Evolutionary conservation across 352 stramenopile genomes (phyloP).

Genomic region (Phytophthora hybrid): DNA sequence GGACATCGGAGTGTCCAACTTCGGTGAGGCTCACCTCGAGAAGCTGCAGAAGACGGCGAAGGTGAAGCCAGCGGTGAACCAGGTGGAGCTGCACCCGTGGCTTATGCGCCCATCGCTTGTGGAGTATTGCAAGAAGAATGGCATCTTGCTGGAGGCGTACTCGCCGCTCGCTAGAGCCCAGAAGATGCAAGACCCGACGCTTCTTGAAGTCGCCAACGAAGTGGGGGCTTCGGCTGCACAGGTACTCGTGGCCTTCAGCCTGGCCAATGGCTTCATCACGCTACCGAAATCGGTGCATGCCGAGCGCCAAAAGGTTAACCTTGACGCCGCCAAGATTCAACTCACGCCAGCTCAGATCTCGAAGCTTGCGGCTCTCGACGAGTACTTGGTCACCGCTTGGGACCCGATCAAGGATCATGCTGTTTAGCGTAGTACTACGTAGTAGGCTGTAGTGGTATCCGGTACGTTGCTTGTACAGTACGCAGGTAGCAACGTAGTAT

Average conservation of each 20-base stretch:
- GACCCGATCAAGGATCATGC: conserved; percentile 57
- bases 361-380: conserved; percentile 48
- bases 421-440: conserved; percentile 18
- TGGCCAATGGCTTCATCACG: conserved; percentile 66
- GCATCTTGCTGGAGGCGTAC: conserved; percentile 70
- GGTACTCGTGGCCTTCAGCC: conserved; percentile 60
- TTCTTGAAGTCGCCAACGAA: conserved; percentile 44
- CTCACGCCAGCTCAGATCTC: conserved; percentile 42
- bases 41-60: conserved; percentile 68
- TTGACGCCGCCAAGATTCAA: conserved; percentile 44
- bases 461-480: too few relatives aligned
- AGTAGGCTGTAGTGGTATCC: too few relatives aligned
- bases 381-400: conserved; percentile 54
- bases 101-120: conserved; percentile 63
- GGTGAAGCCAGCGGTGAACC: conserved; percentile 81
- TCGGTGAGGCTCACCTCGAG: conserved; percentile 81
- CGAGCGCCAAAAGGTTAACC: conserved; percentile 55
- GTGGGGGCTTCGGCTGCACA: conserved; percentile 47
- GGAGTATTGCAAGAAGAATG: conserved; percentile 58
- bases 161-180: conserved; percentile 47
- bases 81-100: conserved; percentile 85
- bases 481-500: too few relatives aligned
- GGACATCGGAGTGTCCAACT: conserved; percentile 93
- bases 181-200: conserved; percentile 29
- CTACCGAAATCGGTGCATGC: conserved; percentile 65